Evolutionary conservation across 163 green algal species (phyloP).

Genomic region (Scenedesmus sp.): DNA sequence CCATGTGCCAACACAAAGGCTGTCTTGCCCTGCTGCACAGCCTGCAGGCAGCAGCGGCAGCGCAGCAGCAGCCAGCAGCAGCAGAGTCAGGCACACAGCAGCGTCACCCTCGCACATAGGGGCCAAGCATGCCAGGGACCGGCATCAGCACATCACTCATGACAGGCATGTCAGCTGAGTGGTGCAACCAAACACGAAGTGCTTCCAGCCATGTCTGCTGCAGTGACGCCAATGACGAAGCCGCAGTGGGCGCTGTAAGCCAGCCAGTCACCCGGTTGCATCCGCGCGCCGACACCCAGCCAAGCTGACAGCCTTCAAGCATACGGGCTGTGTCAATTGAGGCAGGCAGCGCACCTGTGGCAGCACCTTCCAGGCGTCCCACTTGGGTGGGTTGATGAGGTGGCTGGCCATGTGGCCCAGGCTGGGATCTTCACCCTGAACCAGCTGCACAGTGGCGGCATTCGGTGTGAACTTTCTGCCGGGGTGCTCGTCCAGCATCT

Average conservation of each 20-base stretch:
- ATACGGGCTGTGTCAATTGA: neutral
- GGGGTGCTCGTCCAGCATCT: conserved; percentile 58
- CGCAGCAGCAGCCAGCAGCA: neutral
- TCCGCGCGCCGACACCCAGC: too few relatives aligned
- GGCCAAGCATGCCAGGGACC: neutral
- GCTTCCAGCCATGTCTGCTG: too few relatives aligned
- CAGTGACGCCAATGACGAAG: too few relatives aligned
- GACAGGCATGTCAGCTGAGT: neutral
- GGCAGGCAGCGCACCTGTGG: conserved; percentile 25
- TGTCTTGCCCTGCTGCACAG: conserved; percentile 57
- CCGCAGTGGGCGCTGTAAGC: too few relatives aligned
- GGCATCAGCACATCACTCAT: neutral
- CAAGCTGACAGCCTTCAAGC: too few relatives aligned
- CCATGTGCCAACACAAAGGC: conserved; percentile 65
- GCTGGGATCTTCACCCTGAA: conserved; percentile 53
- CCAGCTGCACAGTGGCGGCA: conserved; percentile 53
- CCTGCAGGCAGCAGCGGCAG: conserved; percentile 40
- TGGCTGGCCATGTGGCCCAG: conserved; percentile 61
- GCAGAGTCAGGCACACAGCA: neutral
- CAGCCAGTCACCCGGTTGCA: too few relatives aligned
- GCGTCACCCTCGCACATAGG: too few relatives aligned
- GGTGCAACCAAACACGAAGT: neutral
- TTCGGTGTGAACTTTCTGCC: conserved; percentile 58
- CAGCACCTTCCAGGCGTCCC: conserved; percentile 65
- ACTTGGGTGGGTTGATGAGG: conserved; percentile 65